A percentile compares a stretch with the other conserved stretches of the same genome.
These are phyloP conservation scores for Salix brachista DNA, from an alignment of 345 rosid species.

Conservation along the genomic window DNA sequence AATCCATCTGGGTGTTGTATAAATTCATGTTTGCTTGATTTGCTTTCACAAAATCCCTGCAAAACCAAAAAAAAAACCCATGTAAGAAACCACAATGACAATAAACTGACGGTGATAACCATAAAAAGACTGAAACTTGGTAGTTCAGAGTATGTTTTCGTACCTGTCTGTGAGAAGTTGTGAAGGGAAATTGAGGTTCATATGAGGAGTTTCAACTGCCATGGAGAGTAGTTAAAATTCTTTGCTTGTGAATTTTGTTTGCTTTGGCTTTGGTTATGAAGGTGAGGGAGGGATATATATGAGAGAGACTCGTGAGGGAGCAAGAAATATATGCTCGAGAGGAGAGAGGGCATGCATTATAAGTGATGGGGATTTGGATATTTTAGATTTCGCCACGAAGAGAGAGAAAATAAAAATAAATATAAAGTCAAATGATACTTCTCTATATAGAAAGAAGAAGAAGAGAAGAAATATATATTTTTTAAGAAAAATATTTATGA, in stretches of 20 bases:
- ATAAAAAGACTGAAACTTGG: not conserved
- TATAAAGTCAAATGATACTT: conserved; percentile 6
- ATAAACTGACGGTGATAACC: not conserved
- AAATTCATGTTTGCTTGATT: conserved; percentile 29
- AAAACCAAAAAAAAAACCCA: conserved; percentile 1
- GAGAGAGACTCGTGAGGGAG: not conserved
- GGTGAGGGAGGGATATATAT: not conserved
- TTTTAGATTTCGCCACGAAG: not conserved
- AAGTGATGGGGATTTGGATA: conserved; percentile 2
- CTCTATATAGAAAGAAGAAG: not conserved
- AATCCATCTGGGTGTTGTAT: conserved; percentile 41
- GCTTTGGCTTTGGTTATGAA: conserved; percentile 28
- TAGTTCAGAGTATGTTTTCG: not conserved
- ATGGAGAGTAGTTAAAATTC: conserved; percentile 21
- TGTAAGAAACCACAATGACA: not conserved
- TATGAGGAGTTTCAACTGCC: conserved; percentile 56
- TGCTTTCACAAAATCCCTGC: conserved; percentile 44
- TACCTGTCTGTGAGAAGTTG: conserved; percentile 41
- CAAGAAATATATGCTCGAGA: conserved; percentile 1
- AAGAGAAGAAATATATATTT: not conserved
- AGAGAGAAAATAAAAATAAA: not conserved
- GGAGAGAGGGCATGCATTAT: not conserved
- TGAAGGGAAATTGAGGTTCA: conserved; percentile 36
- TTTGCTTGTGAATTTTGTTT: conserved; percentile 4
- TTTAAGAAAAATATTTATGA: not conserved